Evolutionary conservation across 352 stramenopile species (phyloP).

Genomic region (Phytophthora cryptogea): DNA sequence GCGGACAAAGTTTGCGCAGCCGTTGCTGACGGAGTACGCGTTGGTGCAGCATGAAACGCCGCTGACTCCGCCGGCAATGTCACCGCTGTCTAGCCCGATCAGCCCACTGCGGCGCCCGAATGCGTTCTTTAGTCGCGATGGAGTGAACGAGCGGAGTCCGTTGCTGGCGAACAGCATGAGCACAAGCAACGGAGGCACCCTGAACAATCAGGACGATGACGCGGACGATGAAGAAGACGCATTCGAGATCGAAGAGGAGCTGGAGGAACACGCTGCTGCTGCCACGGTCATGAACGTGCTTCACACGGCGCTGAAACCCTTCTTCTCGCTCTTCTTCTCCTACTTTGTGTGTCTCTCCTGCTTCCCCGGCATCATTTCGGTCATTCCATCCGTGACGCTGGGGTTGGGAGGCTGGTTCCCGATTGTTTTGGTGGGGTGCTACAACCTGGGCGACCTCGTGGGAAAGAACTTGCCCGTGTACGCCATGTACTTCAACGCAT

Average conservation of each 20-base stretch:
- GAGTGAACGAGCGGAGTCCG: conserved; percentile 50
- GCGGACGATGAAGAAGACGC: conserved; percentile 48
- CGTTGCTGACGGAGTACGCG: conserved; percentile 69
- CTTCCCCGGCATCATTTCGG: conserved; percentile 80
- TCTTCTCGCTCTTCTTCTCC: conserved; percentile 79
- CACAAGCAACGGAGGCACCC: conserved; percentile 19
- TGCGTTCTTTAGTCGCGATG: conserved; percentile 20
- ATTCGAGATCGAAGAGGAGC: conserved; percentile 34
- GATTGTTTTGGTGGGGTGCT: conserved; percentile 76
- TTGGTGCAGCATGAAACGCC: conserved; percentile 71
- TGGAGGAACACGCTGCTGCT: conserved; percentile 44
- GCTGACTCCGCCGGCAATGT: conserved; percentile 50
- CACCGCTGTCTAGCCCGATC: conserved; percentile 51
- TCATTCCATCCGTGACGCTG: conserved; percentile 65
- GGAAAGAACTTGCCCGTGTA: conserved; percentile 82
- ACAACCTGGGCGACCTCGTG: conserved; percentile 75
- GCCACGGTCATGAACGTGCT: conserved; percentile 65
- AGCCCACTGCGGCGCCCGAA: conserved; percentile 26
- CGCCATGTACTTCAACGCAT: conserved; percentile 70
- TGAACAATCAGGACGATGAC: conserved; percentile 26
- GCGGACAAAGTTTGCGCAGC: conserved; percentile 61
- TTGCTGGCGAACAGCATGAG: conserved; percentile 40
- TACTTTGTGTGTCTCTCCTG: conserved; percentile 81
- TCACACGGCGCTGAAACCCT: conserved; percentile 66
- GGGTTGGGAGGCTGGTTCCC: conserved; percentile 71